Base-by-base conservation (phyloP, 1,284 basidiomycete species). In the Ustilago crameri region DNA sequence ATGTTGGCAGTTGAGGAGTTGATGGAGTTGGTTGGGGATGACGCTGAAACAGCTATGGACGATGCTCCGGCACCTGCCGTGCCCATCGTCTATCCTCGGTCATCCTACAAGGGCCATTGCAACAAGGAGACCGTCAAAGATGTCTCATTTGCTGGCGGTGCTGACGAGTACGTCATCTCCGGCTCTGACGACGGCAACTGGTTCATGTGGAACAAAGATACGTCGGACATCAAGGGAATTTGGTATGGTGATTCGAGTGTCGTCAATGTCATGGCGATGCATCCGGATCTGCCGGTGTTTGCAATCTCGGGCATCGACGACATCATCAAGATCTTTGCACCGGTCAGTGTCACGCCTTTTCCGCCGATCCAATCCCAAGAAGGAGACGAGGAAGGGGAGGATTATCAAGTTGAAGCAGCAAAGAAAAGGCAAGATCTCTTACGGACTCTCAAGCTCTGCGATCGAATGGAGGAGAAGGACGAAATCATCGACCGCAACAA, bases 61-160 rank as follows among this genome's bases (percentile, higher is more conserved):
- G 42, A 26, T 20, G 17, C 26, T n/a, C 5, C 24, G n/a, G 44
- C n/a, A 27, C 27, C 32, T 10, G 18, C 34, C 17, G 58, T 69
- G 22, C 70, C 92, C 2, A 81, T 89, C 34, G 85, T 95, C 51
- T 85, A 88, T 55, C 93, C 94, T n/a, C 87, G 88, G 26, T 83
- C 82, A 54, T 86, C 87, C 9, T 96, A 88, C 83, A 82, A 82
- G 23, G 94, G 94, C 2, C 89, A 91, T 38, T 88, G 90, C 66
- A 97, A 96, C 82, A 85, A 90, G 3, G 89, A 90, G 71, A 97
- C 94, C 0, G 89, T 95, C 55, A 97, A 96, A 84, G 94, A 96
- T 82, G 93, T 91, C 72, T 93, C 92, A 81, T 95, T 93, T 79
- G 84, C 93, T 34, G 93, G 92, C 0, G 88, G 90, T 4, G 83